These are phyloP conservation scores for Calonectria pseudoturangicola DNA, from an alignment of 2,329 filamentous ascomycete genomes.

Conservation along the genomic window DNA sequence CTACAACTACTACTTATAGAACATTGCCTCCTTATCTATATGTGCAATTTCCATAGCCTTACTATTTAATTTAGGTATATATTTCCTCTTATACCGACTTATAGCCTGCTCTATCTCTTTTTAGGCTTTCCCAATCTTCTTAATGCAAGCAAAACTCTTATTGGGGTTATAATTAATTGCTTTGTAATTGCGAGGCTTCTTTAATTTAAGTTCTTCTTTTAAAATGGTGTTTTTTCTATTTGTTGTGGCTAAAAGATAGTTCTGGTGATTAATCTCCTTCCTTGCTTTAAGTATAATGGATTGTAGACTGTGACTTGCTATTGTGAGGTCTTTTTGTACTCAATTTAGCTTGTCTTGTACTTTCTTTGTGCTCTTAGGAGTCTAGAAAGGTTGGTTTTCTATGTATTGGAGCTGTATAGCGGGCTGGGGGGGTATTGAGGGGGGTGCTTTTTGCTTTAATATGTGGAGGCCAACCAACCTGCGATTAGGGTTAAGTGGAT, in stretches of 20 bases:
- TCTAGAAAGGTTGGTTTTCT: neutral
- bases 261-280: neutral
- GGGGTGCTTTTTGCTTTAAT: neutral
- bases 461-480: neutral
- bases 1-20: neutral
- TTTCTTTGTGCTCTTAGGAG: neutral
- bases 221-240: neutral
- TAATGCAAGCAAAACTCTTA: neutral
- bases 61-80: neutral
- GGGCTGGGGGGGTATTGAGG: neutral
- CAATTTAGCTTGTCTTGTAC: neutral
- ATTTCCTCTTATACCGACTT: neutral
- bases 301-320: neutral
- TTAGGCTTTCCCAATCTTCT: neutral
- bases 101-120: neutral
- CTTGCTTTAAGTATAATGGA: neutral
- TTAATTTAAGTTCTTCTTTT: neutral
- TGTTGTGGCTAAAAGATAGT: too few species aligned
- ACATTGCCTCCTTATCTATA: neutral
- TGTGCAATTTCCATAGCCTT: neutral
- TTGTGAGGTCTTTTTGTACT: neutral
- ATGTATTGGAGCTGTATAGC: neutral
- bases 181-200: neutral
- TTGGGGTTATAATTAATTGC: neutral
- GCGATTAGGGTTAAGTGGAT: neutral